phyloP scores from a whole-genome alignment of 176 grass and related monocot species.

The Oryza meridionalis region DNA sequence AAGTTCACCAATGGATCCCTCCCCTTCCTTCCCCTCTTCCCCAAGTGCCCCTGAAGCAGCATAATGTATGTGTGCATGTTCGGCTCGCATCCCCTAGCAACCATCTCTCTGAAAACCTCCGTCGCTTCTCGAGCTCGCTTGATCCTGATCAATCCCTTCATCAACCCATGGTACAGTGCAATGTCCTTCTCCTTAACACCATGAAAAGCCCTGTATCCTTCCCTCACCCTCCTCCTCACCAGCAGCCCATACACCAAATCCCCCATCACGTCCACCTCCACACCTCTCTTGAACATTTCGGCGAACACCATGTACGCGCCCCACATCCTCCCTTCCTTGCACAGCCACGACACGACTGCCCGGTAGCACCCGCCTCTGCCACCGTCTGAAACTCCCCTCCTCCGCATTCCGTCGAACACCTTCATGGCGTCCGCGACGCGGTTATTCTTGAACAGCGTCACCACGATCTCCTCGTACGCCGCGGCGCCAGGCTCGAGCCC shows the following conservation, averaged over 20 bases:
- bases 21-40: conserved; percentile 81
- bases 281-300: conserved; percentile 81
- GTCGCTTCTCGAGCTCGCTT: conserved; percentile 70
- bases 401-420: conserved; percentile 68
- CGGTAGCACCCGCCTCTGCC: conserved; percentile 47
- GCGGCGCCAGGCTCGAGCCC: conserved; percentile 53
- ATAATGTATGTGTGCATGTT: conserved; percentile 96
- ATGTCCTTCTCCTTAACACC: conserved; percentile 49
- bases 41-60: conserved; percentile 82
- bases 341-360: conserved; percentile 60
- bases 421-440: conserved; percentile 61
- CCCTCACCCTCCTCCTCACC: conserved; percentile 62
- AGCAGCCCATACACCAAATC: conserved; percentile 69
- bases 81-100: conserved; percentile 59
- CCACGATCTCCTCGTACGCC: conserved; percentile 68
- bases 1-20: conserved; percentile 73
- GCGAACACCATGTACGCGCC: conserved; percentile 62
- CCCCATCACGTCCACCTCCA: conserved; percentile 60
- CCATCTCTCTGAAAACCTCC: conserved; percentile 68
- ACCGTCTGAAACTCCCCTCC: conserved; percentile 30
- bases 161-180: conserved; percentile 78
- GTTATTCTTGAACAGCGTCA: conserved; percentile 79
- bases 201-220: conserved; percentile 58
- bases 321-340: conserved; percentile 69
- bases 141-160: conserved; percentile 79